These are phyloP conservation scores for Penicillium capsulatum DNA, from an alignment of 2,329 filamentous ascomycete species.

Conservation along the genomic window DNA sequence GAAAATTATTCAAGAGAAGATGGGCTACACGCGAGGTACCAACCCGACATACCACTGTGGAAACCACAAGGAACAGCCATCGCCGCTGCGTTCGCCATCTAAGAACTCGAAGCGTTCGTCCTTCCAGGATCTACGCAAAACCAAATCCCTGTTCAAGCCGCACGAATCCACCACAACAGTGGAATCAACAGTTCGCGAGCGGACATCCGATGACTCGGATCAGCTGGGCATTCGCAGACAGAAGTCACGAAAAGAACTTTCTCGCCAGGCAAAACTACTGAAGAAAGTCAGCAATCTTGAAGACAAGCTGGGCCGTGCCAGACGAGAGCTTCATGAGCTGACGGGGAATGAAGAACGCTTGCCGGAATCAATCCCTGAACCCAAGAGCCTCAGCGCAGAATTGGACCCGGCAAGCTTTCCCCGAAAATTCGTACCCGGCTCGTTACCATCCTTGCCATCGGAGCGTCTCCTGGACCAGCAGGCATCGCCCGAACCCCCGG, in stretches of 20 bases:
- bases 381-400: constrained; percentile 21
- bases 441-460: constrained; percentile 44
- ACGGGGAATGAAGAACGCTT: constrained; percentile 37
- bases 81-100: constrained; percentile 17
- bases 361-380: constrained; percentile 11
- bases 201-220: constrained; percentile 25
- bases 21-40: constrained; percentile 20
- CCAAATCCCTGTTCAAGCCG: constrained; percentile 28
- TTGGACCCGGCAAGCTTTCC: constrained; percentile 25
- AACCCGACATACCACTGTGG: constrained; percentile 12
- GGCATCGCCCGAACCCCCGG: constrained; percentile 12
- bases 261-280: constrained; percentile 54
- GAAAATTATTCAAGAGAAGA: constrained; percentile 32
- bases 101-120: constrained; percentile 30
- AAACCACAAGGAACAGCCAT: neutral
- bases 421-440: constrained; percentile 41
- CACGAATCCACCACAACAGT: constrained; percentile 29
- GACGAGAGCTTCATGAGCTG: constrained; percentile 51
- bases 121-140: constrained; percentile 35
- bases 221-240: constrained; percentile 41
- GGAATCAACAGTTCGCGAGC: constrained; percentile 11
- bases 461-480: constrained; percentile 43
- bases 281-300: constrained; percentile 61
- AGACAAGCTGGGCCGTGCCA: constrained; percentile 53
- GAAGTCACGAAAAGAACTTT: constrained; percentile 54